Percentiles rank a stretch among this genome's conserved stretches.
Conservation (phyloP, 495 filamentous ascomycete genomes). For the Aspergillus biplanus region DNA sequence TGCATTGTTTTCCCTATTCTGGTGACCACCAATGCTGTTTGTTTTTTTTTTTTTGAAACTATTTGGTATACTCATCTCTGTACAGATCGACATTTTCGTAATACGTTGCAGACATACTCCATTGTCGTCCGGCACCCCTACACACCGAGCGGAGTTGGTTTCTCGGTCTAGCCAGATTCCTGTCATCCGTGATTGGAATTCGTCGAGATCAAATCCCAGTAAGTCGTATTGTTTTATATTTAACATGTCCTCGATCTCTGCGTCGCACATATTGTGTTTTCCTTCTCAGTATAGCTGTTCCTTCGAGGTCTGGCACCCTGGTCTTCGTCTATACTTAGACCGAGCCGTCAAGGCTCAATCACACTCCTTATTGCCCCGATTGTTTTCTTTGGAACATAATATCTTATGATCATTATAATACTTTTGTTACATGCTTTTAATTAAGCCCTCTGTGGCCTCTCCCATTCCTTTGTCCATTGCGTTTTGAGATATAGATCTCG, state of each 20-base stretch:
- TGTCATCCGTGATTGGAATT: slow-evolving; percentile 24
- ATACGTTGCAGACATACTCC: slow-evolving; percentile 21
- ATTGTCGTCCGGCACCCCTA: slow-evolving; percentile 19
- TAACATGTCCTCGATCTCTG: slow-evolving; percentile 11
- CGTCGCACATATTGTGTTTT: background rate
- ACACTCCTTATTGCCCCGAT: slow-evolving; percentile 8
- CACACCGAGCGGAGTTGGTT: slow-evolving; percentile 19
- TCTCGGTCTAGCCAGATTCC: slow-evolving; percentile 24
- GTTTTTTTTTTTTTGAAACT: slow-evolving; percentile 21
- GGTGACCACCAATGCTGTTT: slow-evolving; percentile 17
- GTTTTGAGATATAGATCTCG: background rate
- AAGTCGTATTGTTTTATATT: slow-evolving; percentile 21
- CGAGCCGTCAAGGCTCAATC: slow-evolving; percentile 5
- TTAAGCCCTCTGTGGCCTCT: background rate
- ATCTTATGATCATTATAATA: background rate
- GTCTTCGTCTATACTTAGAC: slow-evolving; percentile 3
- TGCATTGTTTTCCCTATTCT: slow-evolving; percentile 25
- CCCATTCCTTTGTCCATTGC: background rate
- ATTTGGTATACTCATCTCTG: slow-evolving; percentile 15
- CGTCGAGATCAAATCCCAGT: slow-evolving; percentile 16
- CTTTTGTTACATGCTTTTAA: background rate
- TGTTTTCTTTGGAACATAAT: slow-evolving; percentile 6
- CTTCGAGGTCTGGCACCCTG: slow-evolving; percentile 1
- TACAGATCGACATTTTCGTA: slow-evolving; percentile 26
- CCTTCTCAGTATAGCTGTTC: slow-evolving; percentile 3